Evolutionary conservation across 78 protist genomes (phyloP).

Genomic region (Dictyostelium discoideum): dicty_2.7 NC_007090.3:4915501-4916000

Average conservation of each 20-base stretch:
- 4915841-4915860: not conserved
- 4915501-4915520: not conserved
- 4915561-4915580: not conserved
- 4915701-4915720: not conserved
- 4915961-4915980: not conserved
- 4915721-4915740: not conserved
- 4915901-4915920: not conserved
- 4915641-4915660: constrained; percentile 3
- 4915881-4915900: not conserved
- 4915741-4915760: not conserved
- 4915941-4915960: not conserved
- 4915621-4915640: not conserved
- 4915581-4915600: constrained; percentile 15
- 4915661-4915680: constrained; percentile 8
- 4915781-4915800: not conserved
- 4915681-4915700: not conserved
- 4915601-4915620: not conserved
- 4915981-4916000: too few relatives aligned
- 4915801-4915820: not conserved
- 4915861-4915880: not conserved
- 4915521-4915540: not conserved
- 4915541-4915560: not conserved
- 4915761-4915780: not conserved
- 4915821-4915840: not conserved
- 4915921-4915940: not conserved